Percentiles rank a stretch among this genome's conserved stretches.
phyloP scores from a whole-genome alignment of 1,284 basidiomycete genomes.

The Cryptococcus sp. region DNA sequence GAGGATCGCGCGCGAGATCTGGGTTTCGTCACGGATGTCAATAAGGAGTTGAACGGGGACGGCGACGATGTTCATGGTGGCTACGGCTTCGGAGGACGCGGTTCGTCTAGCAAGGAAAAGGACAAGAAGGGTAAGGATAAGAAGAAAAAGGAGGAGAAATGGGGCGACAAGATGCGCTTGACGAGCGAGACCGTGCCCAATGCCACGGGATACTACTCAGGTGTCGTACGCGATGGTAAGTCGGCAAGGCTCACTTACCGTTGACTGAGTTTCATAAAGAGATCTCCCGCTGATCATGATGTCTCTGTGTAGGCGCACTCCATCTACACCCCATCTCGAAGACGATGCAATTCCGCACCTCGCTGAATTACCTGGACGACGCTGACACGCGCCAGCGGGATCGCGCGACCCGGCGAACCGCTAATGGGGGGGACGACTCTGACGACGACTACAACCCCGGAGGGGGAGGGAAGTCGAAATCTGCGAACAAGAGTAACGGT shows the following conservation, averaged over 20 bases:
- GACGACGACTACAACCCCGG: constrained; percentile 12
- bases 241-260: neutral
- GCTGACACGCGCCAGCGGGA: constrained; percentile 29
- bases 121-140: constrained; percentile 30
- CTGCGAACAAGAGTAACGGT: constrained; percentile 14
- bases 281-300: neutral
- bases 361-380: constrained; percentile 47
- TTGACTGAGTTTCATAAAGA: neutral
- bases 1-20: constrained; percentile 49
- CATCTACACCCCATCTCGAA: constrained; percentile 47
- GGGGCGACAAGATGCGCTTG: constrained; percentile 52
- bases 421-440: constrained; percentile 12
- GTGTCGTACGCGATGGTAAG: constrained; percentile 48
- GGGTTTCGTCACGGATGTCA: constrained; percentile 36
- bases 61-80: constrained; percentile 28
- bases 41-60: constrained; percentile 24
- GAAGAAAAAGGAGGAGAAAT: constrained; percentile 33
- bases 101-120: constrained; percentile 17
- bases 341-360: constrained; percentile 48
- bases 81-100: constrained; percentile 23
- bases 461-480: neutral
- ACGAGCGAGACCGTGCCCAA: constrained; percentile 45
- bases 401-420: constrained; percentile 12
- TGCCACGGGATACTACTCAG: constrained; percentile 43
- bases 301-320: constrained; percentile 41